Conservation (phyloP, 169 alveolate species). For the Cryptosporidium sp. region DNA sequence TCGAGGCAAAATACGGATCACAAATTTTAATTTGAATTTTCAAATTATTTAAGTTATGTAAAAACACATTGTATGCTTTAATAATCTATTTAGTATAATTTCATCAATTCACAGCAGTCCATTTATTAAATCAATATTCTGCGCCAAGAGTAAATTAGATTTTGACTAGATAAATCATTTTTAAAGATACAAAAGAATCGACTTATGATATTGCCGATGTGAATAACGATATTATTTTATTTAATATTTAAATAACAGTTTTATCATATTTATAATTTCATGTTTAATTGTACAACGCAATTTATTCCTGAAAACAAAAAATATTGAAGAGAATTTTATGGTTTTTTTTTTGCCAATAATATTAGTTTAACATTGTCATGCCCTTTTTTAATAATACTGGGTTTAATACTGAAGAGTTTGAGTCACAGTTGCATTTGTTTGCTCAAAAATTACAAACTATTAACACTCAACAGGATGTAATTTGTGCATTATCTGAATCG, state of each 20-base stretch:
- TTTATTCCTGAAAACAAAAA: background rate
- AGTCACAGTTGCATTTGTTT: slow-evolving; percentile 26
- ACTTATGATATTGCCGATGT: background rate
- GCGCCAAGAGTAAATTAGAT: background rate
- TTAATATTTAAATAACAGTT: no score
- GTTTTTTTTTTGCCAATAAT: background rate
- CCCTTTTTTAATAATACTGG: background rate
- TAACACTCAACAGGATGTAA: slow-evolving; percentile 67
- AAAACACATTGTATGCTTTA: no score
- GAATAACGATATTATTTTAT: no score
- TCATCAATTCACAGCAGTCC: no score
- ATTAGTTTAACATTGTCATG: background rate
- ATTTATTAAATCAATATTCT: background rate
- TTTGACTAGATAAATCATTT: background rate
- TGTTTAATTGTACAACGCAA: no score
- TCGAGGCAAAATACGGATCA: no score
- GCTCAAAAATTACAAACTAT: slow-evolving; percentile 26
- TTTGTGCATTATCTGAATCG: slow-evolving; percentile 59
- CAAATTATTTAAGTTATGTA: no score
- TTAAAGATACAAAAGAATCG: no score
- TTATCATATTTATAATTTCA: no score
- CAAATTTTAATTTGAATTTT: no score
- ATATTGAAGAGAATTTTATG: background rate
- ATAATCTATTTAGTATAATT: no score
- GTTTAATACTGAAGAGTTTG: slow-evolving; percentile 68